Conservation (phyloP, 495 filamentous ascomycete species). For the Lepraria neglecta region DNA sequence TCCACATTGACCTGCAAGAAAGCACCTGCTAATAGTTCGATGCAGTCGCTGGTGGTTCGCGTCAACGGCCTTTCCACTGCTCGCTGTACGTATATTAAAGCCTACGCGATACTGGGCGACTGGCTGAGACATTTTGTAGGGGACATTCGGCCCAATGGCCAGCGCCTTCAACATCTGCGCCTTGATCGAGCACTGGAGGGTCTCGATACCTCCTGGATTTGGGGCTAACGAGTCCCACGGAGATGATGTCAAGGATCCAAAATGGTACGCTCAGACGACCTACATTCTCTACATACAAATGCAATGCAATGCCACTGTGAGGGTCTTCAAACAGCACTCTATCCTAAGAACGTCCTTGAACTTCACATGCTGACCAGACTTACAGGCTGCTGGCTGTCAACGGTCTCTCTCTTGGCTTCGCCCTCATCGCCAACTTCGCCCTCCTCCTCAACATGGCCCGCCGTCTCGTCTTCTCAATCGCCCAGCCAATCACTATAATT, state of each 20-base stretch:
- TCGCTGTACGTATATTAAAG: constrained; percentile 44
- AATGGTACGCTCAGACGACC: constrained; percentile 46
- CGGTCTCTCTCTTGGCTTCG: constrained; percentile 62
- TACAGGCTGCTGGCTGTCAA: constrained; percentile 64
- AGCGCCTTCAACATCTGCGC: constrained; percentile 76
- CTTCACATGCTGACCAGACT: constrained; percentile 5
- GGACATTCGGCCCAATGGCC: constrained; percentile 79
- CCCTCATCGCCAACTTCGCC: constrained; percentile 63
- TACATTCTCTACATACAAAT: too few species aligned
- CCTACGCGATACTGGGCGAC: background rate
- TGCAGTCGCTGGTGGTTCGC: constrained; percentile 78
- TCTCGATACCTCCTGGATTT: constrained; percentile 51
- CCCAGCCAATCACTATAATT: constrained; percentile 60
- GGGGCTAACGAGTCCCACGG: constrained; percentile 45
- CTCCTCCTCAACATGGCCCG: constrained; percentile 71
- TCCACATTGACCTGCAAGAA: background rate
- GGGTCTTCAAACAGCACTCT: background rate
- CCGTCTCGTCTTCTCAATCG: constrained; percentile 47
- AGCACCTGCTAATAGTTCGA: constrained; percentile 21
- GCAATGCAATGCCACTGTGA: background rate
- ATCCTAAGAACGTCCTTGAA: background rate
- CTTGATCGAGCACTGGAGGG: constrained; percentile 66
- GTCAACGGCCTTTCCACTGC: constrained; percentile 70
- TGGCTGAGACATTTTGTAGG: constrained; percentile 29
- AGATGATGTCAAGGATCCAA: constrained; percentile 55